Evolutionary conservation across 2,329 filamentous ascomycete genomes (phyloP).

Genomic region (Mariannaea sp.): DNA sequence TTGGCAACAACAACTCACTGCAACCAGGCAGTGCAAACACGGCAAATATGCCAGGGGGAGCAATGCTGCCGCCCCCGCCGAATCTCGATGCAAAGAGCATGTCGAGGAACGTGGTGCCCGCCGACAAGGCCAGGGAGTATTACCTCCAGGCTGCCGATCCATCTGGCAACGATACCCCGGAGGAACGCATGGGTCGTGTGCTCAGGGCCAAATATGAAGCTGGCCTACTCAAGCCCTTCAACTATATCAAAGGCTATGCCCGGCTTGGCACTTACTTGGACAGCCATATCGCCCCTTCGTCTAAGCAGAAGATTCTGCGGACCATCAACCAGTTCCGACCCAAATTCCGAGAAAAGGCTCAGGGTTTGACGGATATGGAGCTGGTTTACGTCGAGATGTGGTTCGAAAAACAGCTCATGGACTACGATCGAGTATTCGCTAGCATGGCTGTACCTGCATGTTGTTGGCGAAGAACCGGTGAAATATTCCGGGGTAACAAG

Average conservation of each 20-base stretch:
- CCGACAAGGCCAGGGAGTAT: slow-evolving; percentile 84
- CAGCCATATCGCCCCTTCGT: slow-evolving; percentile 77
- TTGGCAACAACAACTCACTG: slow-evolving; percentile 48
- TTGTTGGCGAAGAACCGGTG: slow-evolving; percentile 94
- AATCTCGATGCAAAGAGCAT: slow-evolving; percentile 57
- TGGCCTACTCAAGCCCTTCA: slow-evolving; percentile 92
- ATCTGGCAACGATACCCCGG: slow-evolving; percentile 80
- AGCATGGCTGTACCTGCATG: slow-evolving; percentile 99
- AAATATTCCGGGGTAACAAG: slow-evolving; percentile 96
- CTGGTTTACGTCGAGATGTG: slow-evolving; percentile 97
- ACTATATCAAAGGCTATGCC: slow-evolving; percentile 96
- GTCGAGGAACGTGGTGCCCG: slow-evolving; percentile 64
- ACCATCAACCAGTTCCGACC: slow-evolving; percentile 93
- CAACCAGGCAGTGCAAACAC: slow-evolving; percentile 29
- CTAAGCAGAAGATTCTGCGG: slow-evolving; percentile 87
- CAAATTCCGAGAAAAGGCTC: slow-evolving; percentile 94
- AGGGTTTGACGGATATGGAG: slow-evolving; percentile 89
- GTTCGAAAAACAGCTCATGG: slow-evolving; percentile 96
- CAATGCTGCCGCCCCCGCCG: slow-evolving; percentile 56
- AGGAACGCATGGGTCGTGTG: slow-evolving; percentile 93
- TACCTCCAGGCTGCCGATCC: slow-evolving; percentile 97
- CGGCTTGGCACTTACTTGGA: slow-evolving; percentile 91
- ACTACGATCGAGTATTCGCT: slow-evolving; percentile 97
- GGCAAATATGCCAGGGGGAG: slow-evolving; percentile 37
- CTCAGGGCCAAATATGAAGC: slow-evolving; percentile 96